Evolutionary conservation across 768 basidiomycete genomes (phyloP), one percentile per base, ranked within the genome.

Genomic region (Dictyophora rubrovolvata): DNA sequence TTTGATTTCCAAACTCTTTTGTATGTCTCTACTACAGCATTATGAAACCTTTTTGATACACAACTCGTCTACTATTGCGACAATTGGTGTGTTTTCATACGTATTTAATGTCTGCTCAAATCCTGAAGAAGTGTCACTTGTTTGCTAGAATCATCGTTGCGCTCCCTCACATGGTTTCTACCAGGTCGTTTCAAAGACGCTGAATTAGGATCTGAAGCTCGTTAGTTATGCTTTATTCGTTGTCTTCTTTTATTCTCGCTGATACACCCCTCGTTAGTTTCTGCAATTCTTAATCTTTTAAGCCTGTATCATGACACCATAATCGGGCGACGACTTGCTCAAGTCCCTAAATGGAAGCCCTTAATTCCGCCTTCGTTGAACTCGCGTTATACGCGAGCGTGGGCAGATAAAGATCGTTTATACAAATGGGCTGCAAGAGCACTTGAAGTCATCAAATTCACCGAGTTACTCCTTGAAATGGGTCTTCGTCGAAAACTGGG

Each of bases 121-220:
- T 3, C 2, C 28, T 28, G 28, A 16, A 65, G 65, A 42, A 66
- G 67, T 14, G 68, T 34, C 47, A 34, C n/a, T 48, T 57, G 16
- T 36, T 37, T 17, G 18, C n/a, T 97, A 64, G 95, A 98, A 71
- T 91, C 88, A 17, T 84, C 87, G 23, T 72, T 98, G 63, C 79
- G 92, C 63, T 93, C 92, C 42, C 73, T 97, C 60, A 93, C 93
- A 50, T 98, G 94, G 93, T 85, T 98, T 66, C 74, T 98, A 48
- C 95, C 95, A 48, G 94, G 94, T 61, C 81, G 93, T 63, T 97
- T 98, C 80, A 93, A 92, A 72, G 94, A 97, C 78, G 93, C 93
- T 50, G 94, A 97, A 70, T 76, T 98, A 53, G 93, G 90, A 61
- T 93, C 92, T 12, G 95, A 98, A 81, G 83, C 87, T 67, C 76